Evolutionary conservation across 331 rosid species (phyloP).

Genomic region (Rosa hybrid): DNA sequence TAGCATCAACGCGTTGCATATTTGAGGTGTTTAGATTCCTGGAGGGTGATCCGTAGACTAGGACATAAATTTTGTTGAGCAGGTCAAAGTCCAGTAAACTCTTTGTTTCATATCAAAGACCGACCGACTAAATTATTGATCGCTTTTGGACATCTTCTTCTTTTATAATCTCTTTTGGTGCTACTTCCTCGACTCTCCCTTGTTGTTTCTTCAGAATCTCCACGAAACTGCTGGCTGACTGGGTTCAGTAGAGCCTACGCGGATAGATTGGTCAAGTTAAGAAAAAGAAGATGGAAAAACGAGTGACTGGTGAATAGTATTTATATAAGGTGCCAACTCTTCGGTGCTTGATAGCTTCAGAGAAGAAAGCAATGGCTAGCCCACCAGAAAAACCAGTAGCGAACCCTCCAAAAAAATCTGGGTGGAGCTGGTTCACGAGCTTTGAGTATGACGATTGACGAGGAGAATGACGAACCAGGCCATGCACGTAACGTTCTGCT

Average conservation of each 20-base stretch:
- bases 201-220: background rate
- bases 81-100: background rate
- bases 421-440: constrained; percentile 5
- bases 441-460: constrained; percentile 10
- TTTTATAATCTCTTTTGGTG: background rate
- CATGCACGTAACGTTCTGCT: constrained; percentile 23
- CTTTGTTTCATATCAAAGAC: background rate
- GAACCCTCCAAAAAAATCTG: background rate
- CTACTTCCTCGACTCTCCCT: constrained; percentile 1
- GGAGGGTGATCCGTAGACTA: background rate
- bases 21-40: background rate
- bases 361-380: background rate
- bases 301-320: background rate
- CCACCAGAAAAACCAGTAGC: background rate
- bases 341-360: background rate
- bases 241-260: background rate
- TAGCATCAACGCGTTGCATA: background rate
- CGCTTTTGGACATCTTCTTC: background rate
- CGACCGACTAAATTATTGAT: too few species aligned
- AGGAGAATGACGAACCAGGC: background rate
- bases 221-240: background rate
- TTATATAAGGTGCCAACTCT: background rate
- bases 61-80: background rate
- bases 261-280: background rate
- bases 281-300: background rate